phyloP scores from a whole-genome alignment of 176 grass and related monocot species.

The Chloris gayana region DNA sequence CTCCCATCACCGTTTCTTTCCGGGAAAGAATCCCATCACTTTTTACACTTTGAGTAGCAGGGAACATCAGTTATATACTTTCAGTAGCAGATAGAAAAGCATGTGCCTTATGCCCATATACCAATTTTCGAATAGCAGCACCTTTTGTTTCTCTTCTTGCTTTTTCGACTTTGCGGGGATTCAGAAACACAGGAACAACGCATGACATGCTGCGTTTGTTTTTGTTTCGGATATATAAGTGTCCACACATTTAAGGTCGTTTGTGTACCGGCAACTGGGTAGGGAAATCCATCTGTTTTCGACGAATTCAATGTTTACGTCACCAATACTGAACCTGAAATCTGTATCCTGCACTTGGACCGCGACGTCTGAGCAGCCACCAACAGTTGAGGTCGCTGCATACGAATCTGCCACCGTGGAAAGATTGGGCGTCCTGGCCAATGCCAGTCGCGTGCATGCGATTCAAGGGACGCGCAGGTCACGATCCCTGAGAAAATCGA shows the following conservation, averaged over 20 bases:
- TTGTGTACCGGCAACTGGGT: background rate
- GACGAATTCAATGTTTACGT: background rate
- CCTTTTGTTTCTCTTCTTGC: background rate
- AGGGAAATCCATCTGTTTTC: background rate
- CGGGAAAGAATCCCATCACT: conserved; percentile 16
- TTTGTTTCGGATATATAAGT: background rate
- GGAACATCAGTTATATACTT: background rate
- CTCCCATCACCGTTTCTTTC: conserved; percentile 12
- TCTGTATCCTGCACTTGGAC: background rate
- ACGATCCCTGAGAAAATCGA: background rate
- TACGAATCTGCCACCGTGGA: background rate
- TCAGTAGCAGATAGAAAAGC: conserved; percentile 11
- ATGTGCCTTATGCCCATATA: background rate
- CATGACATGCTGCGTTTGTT: too few relatives aligned
- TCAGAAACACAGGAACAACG: background rate
- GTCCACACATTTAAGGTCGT: background rate
- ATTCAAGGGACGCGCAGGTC: background rate
- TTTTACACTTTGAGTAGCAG: conserved; percentile 10
- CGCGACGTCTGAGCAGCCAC: conserved; percentile 23
- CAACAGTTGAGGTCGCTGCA: background rate
- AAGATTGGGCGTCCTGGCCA: background rate
- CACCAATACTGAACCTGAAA: conserved; percentile 9
- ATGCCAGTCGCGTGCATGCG: background rate
- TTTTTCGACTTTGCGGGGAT: background rate
- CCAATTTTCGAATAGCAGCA: background rate